Percentiles rank a stretch among this genome's conserved stretches.
phyloP scores from a whole-genome alignment of 2,329 filamentous ascomycete species.

The Neonectria hederae region DNA sequence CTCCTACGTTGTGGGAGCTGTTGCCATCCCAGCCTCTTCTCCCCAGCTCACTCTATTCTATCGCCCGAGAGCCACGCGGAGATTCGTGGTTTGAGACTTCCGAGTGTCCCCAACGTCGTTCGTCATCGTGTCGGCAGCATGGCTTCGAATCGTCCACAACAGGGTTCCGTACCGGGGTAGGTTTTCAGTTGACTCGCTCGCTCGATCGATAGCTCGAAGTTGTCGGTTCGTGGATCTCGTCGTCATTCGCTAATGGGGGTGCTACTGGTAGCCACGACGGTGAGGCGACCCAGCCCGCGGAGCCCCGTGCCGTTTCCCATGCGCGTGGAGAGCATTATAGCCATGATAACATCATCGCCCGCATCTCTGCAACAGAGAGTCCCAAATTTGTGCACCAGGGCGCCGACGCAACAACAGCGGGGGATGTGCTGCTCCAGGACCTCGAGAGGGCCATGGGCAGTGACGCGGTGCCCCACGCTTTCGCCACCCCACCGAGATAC shows the following conservation, averaged over 20 bases:
- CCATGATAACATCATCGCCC: slow-evolving; percentile 16
- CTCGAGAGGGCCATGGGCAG: slow-evolving; percentile 3
- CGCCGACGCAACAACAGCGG: not conserved
- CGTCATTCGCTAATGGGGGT: slow-evolving; percentile 1
- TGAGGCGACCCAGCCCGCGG: not conserved
- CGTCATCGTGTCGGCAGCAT: slow-evolving; percentile 3
- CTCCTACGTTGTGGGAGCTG: not conserved
- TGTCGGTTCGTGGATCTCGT: not conserved
- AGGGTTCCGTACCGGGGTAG: slow-evolving; percentile 14
- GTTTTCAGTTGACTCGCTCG: not conserved
- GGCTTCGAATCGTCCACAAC: slow-evolving; percentile 13
- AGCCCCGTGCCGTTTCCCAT: not conserved
- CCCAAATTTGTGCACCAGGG: not conserved
- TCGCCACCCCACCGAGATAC: not conserved
- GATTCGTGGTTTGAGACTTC: not conserved
- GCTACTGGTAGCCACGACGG: not conserved
- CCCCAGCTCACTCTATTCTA: not conserved
- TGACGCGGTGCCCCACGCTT: not conserved
- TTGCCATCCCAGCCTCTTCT: not conserved
- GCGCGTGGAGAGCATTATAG: not conserved
- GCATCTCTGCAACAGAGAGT: not conserved
- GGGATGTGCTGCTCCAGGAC: not conserved
- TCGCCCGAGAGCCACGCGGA: not conserved
- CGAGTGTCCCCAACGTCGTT: not conserved
- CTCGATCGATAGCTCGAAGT: not conserved